Base-by-base conservation (phyloP, 371 early-diverging fungal genomes). In the Polyrhizophydium stewartii region DNA sequence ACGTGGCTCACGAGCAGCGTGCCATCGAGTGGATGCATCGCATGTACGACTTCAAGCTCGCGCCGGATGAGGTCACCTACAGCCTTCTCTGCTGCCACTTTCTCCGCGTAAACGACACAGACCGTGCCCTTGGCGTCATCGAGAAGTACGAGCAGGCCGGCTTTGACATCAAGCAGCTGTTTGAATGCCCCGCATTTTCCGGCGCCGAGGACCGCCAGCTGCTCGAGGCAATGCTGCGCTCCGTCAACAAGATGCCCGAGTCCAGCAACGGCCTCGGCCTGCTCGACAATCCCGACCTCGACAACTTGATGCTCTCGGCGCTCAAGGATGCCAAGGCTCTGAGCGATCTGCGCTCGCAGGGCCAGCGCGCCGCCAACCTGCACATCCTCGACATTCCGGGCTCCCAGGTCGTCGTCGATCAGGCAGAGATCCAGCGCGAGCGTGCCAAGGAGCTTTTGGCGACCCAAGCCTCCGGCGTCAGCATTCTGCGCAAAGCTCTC, bases 401-500 rank as follows among this genome's bases (percentile, higher is more conserved):
- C n/a, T 35, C 35, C 35, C 35, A 35, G 7, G 7, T 7, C 35
- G 35, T 7, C 35, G 35, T 13, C 3, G 7, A 35, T 3, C 35
- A 7, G 7, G 35, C 30, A 13, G 35, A 3, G 35, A 35, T 35
- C 35, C 3, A 13, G 13, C 35, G 35, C 13, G 45, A 45, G 19
- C 45, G 45, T 6, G 19, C 45, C 19, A 5, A 45, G 45, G 6
- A 5, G 10, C 45, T 45, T 6, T 2, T 45, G 3, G 2, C 45
- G 19, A 45, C 45, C 5, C 10, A 19, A 10, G 45, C 45, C 19
- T 10, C 53, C 7, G 97, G 97, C 38, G 89, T 95, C 27, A 67
- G 77, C 17, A 83, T 94, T 53, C 76, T 97, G 35, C 83, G 85
- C 55, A 76, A 80, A n/a, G 86, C 91, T 38, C 78, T 93, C 27